Conservation (phyloP, 495 filamentous ascomycete species). For the Pyrenula aspistea region DNA sequence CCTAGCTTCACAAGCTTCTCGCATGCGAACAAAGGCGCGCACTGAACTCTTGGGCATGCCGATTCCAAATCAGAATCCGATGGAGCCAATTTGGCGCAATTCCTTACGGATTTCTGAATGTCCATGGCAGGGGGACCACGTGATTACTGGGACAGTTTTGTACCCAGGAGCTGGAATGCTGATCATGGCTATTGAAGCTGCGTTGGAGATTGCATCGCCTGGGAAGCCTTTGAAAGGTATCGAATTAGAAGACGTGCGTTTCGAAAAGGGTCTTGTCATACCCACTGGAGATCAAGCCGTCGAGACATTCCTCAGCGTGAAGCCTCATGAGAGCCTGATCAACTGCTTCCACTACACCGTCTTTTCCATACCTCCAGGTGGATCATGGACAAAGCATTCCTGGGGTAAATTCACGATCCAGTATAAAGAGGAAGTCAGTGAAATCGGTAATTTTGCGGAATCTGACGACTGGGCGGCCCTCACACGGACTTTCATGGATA, state of each 20-base stretch:
- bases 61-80: slow-evolving; percentile 3
- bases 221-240: slow-evolving; percentile 8
- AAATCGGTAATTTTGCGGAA: background rate
- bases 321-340: background rate
- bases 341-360: slow-evolving; percentile 7
- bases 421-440: background rate
- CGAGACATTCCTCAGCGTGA: slow-evolving; percentile 22
- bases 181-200: slow-evolving; percentile 26
- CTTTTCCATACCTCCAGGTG: slow-evolving; percentile 6
- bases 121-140: slow-evolving; percentile 26
- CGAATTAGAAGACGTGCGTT: slow-evolving; percentile 15
- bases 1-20: slow-evolving; percentile 14
- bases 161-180: slow-evolving; percentile 26
- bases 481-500: background rate
- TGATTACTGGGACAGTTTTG: slow-evolving; percentile 13
- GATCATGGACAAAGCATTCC: slow-evolving; percentile 6
- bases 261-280: slow-evolving; percentile 20
- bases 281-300: slow-evolving; percentile 13
- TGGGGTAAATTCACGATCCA: slow-evolving; percentile 15
- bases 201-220: slow-evolving; percentile 10
- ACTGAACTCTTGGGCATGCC: slow-evolving; percentile 18
- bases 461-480: background rate
- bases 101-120: slow-evolving; percentile 12
- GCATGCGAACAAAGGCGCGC: slow-evolving; percentile 12
- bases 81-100: slow-evolving; percentile 16